Evolutionary conservation across 2,329 filamentous ascomycete species (phyloP), one percentile per base, ranked within the genome.

Genomic region (Calonectria multiphialidica): DNA sequence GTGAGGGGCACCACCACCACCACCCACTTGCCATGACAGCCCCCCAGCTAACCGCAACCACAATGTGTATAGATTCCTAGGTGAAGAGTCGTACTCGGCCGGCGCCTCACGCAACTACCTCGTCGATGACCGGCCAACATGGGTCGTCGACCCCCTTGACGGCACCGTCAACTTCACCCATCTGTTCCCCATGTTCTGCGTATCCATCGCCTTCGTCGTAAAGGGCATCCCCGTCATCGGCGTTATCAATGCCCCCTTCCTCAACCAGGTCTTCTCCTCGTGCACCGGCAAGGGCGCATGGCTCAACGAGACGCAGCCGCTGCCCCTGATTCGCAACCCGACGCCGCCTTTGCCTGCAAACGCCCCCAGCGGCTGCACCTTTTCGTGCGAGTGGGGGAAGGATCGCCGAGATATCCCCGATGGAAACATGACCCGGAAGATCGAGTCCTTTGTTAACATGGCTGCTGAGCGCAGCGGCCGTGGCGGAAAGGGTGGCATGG

Each of bases 131-230:
- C 77, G 84, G 0, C 93, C 93, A 50, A 95, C 93, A 37, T 95
- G 93, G 94, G 91, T 92, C 78, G 88, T 95, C 47, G 94, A 96
- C 82, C 93, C 94, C 12, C 87, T 95, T 33, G 93, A 95, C 79
- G 93, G 93, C 85, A 95, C 94, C 3, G 93, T 95, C 72, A 95
- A 95, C 86, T 95, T 93, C 84, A 94, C 93, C 35, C 94, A 95
- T 81, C 88, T 94, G 7, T 95, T 94, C 80, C 93, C 93, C 71
- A 94, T 95, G 91, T 95, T 94, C 84, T 95, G 94, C 82, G 92
- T 95, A 50, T 94, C 92, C 42, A 95, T 95, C 78, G 93, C 88
- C 61, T 92, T 95, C 78, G 86, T 93, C 28, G 79, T 94, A 67
- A 82, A 88, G 21, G 87, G 88, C 8, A 82, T 86, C 33, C 92